Evolutionary conservation across 345 rosid species (phyloP).

Genomic region (Lepidium aucheri): DNA sequence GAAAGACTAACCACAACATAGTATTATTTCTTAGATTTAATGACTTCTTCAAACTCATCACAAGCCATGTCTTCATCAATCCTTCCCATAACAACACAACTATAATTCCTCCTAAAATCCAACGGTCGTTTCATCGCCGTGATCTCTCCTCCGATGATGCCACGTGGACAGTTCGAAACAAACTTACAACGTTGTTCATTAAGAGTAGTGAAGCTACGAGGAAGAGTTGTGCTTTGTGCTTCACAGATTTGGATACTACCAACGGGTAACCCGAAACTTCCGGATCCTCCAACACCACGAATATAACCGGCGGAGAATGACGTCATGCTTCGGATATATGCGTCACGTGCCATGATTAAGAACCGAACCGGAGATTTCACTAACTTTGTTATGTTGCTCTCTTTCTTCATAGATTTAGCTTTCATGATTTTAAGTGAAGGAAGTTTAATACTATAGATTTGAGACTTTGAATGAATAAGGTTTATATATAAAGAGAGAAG

Average conservation of each 20-base stretch:
- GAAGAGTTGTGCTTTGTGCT: slow-evolving; percentile 23
- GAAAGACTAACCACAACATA: not conserved
- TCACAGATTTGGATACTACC: slow-evolving; percentile 28
- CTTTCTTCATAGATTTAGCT: slow-evolving; percentile 16
- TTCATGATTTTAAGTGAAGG: not conserved
- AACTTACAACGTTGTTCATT: slow-evolving; percentile 22
- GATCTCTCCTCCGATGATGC: slow-evolving; percentile 1
- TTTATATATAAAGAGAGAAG: not conserved
- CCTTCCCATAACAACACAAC: slow-evolving; percentile 39
- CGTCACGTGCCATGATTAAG: slow-evolving; percentile 43
- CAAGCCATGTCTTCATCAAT: slow-evolving; percentile 70
- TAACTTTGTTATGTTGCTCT: slow-evolving; percentile 11
- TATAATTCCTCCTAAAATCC: slow-evolving; percentile 18
- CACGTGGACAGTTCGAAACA: slow-evolving; percentile 32
- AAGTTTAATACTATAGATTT: no score
- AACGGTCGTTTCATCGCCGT: slow-evolving; percentile 13
- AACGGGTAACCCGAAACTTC: slow-evolving; percentile 34
- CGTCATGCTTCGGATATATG: slow-evolving; percentile 49
- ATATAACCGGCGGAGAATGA: slow-evolving; percentile 44
- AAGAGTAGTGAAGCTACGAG: slow-evolving; percentile 52
- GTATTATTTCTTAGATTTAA: not conserved
- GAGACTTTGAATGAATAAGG: not conserved
- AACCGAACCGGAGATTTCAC: slow-evolving; percentile 40
- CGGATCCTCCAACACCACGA: slow-evolving; percentile 24
- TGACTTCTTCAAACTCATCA: slow-evolving; percentile 31